These are phyloP conservation scores for Amanita thiersii DNA, from an alignment of 768 basidiomycete species.

Conservation along the genomic window DNA sequence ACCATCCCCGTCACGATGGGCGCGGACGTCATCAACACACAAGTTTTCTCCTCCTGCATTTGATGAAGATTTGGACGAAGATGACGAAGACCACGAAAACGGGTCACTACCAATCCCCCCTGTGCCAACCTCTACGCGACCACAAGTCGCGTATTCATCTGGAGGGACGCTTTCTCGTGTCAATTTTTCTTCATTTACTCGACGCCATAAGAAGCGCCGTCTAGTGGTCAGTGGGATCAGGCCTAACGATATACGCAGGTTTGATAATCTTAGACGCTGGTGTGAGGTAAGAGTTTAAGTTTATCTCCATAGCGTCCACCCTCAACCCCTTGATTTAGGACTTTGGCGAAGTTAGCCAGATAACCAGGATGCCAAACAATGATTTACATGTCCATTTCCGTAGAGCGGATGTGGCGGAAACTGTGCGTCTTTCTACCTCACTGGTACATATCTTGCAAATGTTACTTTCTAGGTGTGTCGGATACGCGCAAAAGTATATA, in stretches of 20 bases:
- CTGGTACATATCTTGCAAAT: not conserved
- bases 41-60: slow-evolving; percentile 19
- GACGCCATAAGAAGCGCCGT: slow-evolving; percentile 46
- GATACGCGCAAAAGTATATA: slow-evolving; percentile 65
- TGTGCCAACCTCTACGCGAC: slow-evolving; percentile 13
- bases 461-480: slow-evolving; percentile 55
- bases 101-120: slow-evolving; percentile 6
- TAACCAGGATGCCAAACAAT: slow-evolving; percentile 66
- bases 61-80: slow-evolving; percentile 13
- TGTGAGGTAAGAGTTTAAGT: slow-evolving; percentile 48
- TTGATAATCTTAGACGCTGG: slow-evolving; percentile 66
- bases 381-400: slow-evolving; percentile 74
- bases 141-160: slow-evolving; percentile 29
- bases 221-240: slow-evolving; percentile 66
- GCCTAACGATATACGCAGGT: slow-evolving; percentile 48
- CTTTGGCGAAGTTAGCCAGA: slow-evolving; percentile 71
- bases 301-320: not conserved
- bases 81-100: slow-evolving; percentile 21
- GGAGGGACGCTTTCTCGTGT: slow-evolving; percentile 23
- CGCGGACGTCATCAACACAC: slow-evolving; percentile 23
- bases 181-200: slow-evolving; percentile 30
- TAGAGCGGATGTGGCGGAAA: slow-evolving; percentile 72
- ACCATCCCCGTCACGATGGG: not conserved
- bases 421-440: slow-evolving; percentile 34
- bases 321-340: slow-evolving; percentile 29